A percentile compares a stretch with the other conserved stretches of the same genome.
These are phyloP conservation scores for Leavenworthia alabamica DNA, from an alignment of 345 rosid genomes.

Conservation along the genomic window DNA sequence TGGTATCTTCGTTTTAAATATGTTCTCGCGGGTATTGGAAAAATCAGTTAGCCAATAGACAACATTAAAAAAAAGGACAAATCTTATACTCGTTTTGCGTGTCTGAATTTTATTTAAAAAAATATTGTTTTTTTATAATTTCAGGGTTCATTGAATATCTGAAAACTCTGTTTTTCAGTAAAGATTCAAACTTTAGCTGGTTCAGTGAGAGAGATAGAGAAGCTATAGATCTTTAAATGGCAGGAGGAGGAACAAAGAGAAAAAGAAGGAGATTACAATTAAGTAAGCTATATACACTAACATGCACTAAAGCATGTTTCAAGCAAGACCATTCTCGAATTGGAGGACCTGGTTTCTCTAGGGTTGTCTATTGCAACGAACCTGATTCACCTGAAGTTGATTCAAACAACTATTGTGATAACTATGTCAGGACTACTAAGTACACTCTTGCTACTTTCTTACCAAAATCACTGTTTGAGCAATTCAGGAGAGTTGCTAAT, in stretches of 20 bases:
- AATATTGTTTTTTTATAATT: neutral
- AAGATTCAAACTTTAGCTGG: slow-evolving; percentile 6
- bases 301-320: slow-evolving; percentile 51
- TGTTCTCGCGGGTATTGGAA: slow-evolving; percentile 22
- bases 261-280: slow-evolving; percentile 54
- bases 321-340: slow-evolving; percentile 64
- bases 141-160: slow-evolving; percentile 17
- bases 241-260: slow-evolving; percentile 34
- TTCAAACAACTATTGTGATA: slow-evolving; percentile 40
- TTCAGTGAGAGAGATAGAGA: neutral
- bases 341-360: slow-evolving; percentile 75
- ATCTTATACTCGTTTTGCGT: slow-evolving; percentile 13
- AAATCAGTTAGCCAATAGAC: neutral
- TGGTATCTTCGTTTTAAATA: slow-evolving; percentile 15
- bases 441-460: slow-evolving; percentile 64
- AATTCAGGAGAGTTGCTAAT: slow-evolving; percentile 90
- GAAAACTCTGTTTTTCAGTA: neutral
- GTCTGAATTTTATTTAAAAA: neutral
- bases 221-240: slow-evolving; percentile 13
- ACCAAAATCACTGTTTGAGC: slow-evolving; percentile 92
- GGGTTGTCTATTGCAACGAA: slow-evolving; percentile 77
- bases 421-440: slow-evolving; percentile 72
- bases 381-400: slow-evolving; percentile 52
- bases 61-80: neutral
- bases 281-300: slow-evolving; percentile 66